phyloP scores from a whole-genome alignment of 1,284 basidiomycete species.

The Malassezia japonica region DNA sequence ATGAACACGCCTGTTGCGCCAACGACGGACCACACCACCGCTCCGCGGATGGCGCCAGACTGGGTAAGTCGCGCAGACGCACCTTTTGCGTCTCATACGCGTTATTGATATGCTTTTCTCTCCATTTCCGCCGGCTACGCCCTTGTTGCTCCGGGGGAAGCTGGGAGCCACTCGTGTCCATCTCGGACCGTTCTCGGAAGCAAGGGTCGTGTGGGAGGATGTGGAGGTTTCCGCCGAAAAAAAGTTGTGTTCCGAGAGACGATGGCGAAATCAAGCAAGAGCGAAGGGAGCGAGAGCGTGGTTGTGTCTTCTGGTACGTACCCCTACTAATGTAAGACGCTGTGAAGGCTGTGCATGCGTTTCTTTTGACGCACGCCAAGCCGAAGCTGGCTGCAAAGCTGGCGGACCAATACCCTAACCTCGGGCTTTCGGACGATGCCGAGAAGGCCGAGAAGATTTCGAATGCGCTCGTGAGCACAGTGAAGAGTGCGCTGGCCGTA shows the following conservation, averaged over 20 bases:
- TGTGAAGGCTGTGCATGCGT: conserved; percentile 8
- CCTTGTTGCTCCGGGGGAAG: too few species aligned
- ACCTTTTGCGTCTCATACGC: conserved; percentile 13
- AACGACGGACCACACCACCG: conserved; percentile 9
- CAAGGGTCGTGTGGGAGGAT: too few species aligned
- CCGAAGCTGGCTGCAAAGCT: conserved; percentile 15
- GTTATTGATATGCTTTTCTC: not conserved
- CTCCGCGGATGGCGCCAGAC: conserved; percentile 6
- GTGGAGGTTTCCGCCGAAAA: conserved; percentile 1
- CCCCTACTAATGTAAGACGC: conserved; percentile 2
- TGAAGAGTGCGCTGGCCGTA: not conserved
- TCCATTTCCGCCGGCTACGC: too few species aligned
- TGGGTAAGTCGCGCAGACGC: not conserved
- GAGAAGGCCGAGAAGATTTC: conserved; percentile 2
- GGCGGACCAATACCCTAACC: conserved; percentile 8
- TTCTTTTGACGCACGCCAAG: conserved; percentile 6
- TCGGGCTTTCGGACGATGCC: not conserved
- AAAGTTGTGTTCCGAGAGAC: not conserved
- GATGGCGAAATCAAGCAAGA: not conserved
- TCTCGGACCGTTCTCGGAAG: too few species aligned
- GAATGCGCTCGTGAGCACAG: conserved; percentile 11
- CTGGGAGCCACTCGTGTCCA: too few species aligned
- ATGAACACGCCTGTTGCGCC: conserved; percentile 3
- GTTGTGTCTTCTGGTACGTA: conserved; percentile 4
- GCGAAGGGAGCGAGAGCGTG: not conserved